Conservation (phyloP, 345 rosid species). For the Eucalyptus cloeziana region DNA sequence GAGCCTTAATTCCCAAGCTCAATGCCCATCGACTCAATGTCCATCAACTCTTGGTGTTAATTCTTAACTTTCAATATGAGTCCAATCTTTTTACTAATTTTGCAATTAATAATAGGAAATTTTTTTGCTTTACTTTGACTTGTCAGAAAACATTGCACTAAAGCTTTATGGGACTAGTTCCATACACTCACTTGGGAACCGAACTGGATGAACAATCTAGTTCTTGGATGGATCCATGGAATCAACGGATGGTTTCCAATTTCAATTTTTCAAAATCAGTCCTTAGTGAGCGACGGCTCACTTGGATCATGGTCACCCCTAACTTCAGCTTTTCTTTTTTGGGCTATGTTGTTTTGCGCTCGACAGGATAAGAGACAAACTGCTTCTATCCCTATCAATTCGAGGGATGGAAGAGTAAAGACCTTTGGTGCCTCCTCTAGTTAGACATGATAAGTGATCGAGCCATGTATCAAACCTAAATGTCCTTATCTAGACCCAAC, state of each 20-base stretch:
- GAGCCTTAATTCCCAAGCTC: rapidly evolving
- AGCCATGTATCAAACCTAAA: not conserved
- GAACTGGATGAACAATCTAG: rapidly evolving
- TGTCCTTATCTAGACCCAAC: not conserved
- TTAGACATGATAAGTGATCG: not conserved
- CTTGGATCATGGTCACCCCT: rapidly evolving
- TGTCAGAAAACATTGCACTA: rapidly evolving
- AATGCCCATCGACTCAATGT: too few relatives aligned
- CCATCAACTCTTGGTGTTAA: rapidly evolving
- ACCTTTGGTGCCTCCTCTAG: not conserved
- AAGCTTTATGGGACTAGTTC: rapidly evolving
- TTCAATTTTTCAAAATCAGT: rapidly evolving
- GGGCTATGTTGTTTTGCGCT: not conserved
- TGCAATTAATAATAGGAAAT: rapidly evolving
- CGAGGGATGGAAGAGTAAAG: not conserved
- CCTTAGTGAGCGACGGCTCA: rapidly evolving
- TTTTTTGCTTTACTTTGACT: rapidly evolving
- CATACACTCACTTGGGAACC: rapidly evolving
- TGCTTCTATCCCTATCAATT: too few relatives aligned
- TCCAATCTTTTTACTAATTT: too few relatives aligned
- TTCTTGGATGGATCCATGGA: rapidly evolving
- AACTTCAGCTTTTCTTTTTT: rapidly evolving
- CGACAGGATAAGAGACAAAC: rapidly evolving
- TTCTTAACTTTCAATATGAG: rapidly evolving
- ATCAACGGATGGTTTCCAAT: rapidly evolving